Evolutionary conservation across 768 basidiomycete genomes (phyloP), one percentile per base, ranked within the genome.

Genomic region (Leccinum arenicola): DNA sequence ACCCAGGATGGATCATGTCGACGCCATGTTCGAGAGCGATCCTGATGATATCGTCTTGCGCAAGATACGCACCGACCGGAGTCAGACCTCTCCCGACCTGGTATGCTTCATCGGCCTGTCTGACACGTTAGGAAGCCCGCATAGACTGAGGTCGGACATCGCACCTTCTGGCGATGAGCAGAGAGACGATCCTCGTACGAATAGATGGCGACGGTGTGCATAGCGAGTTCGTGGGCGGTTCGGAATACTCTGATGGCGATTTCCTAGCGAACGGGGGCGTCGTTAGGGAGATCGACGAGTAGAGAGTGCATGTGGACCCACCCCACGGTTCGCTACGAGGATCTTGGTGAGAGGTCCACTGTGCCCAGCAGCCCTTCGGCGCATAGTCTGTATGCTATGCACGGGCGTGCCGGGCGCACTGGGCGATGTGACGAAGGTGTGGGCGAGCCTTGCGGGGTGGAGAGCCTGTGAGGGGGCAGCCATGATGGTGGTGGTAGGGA

Each of bases 1-100:
- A 94, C 93, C 95, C 95, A 11, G 95, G 97, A 76, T 98, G 97
- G 71, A 99, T 98, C 97, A 99, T 98, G 73, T 98, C 96, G 25
- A 99, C 97, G 25, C 93, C 95, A 74, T 98, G 95, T 75, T 98
- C 95, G 48, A 98, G 82, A n/a, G 95, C 93, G 64, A 95, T 89
- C 63, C 87, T 80, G 76, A 99, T 95, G 75, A 99, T 98, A 69
- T 97, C 95, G 67, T 98, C 94, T 73, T 98, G 95, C 2, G 95
- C 89, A 63, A 99, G 89, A 75, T 99, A 99, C 10, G 97, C 97
- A 17, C 81, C 97, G 43, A 99, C 97, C 33, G 97, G 97, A 14
- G 95, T 95, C 53, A 98, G 75, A 9, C 97, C 97, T 68, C 91
- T 94, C 56, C 97, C 97, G 63, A 98, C 97, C 76, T 94, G 91